Conservation (phyloP, 2,329 filamentous ascomycete species). For the Aspergillus fumigatus region DNA sequence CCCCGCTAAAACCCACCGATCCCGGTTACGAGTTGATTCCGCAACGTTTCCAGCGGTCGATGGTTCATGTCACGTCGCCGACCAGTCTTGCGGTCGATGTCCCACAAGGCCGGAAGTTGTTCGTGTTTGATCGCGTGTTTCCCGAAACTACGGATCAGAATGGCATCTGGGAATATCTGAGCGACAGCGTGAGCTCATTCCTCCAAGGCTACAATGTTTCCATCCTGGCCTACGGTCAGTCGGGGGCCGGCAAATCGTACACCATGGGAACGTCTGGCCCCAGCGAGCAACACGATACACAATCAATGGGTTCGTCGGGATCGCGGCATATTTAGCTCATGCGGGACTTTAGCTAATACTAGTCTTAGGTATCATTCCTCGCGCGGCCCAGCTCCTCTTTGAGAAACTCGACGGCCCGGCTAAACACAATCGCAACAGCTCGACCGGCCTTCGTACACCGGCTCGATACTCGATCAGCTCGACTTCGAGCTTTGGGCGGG, state of each 20-base stretch:
- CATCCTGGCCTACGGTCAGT: constrained; percentile 93
- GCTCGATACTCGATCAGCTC: constrained; percentile 67
- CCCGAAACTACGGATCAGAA: constrained; percentile 76
- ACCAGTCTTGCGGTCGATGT: constrained; percentile 87
- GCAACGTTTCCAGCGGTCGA: constrained; percentile 87
- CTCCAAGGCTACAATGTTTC: constrained; percentile 98
- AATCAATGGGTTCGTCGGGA: constrained; percentile 67
- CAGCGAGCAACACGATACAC: constrained; percentile 64
- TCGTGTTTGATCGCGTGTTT: constrained; percentile 96
- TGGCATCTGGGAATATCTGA: constrained; percentile 89
- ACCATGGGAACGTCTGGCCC: constrained; percentile 97
- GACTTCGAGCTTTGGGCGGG: constrained; percentile 43
- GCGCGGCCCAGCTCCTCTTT: constrained; percentile 81
- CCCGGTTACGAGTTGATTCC: constrained; percentile 94
- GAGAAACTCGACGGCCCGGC: constrained; percentile 68
- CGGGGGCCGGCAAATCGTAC: constrained; percentile 94
- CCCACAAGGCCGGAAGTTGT: constrained; percentile 86
- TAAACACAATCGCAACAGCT: constrained; percentile 57
- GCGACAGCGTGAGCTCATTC: constrained; percentile 85
- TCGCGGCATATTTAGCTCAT: not conserved
- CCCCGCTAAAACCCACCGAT: constrained; percentile 74
- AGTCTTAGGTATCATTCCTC: constrained; percentile 78
- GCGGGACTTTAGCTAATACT: not conserved
- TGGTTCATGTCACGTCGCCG: constrained; percentile 81
- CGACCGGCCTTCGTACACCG: constrained; percentile 75